Base-by-base conservation (phyloP, 2,329 filamentous ascomycete genomes). In the Alternaria solani region DNA sequence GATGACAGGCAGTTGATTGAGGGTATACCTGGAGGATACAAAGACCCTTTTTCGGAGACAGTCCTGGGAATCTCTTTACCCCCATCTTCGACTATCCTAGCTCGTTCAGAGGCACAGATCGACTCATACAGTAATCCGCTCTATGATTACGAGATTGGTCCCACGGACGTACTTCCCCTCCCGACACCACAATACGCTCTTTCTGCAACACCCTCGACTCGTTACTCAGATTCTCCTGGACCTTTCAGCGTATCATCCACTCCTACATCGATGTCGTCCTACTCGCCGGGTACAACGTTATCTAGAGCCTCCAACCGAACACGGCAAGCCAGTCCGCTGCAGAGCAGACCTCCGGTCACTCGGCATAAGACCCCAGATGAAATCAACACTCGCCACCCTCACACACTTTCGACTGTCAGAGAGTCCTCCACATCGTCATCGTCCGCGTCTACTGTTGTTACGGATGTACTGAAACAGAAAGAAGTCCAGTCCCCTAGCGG, bases 211-310 rank as follows among this genome's bases (percentile, higher is more conserved):
- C 90, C 91, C 38, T 93, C 91, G 4, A 93, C 91, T 2, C 84
- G 89, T 62, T 93, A 91, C 70, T 92, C 90, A 2, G 91, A 88
- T 57, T 93, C 91, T 1, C 87, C 89, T 11, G 87, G 89, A 2
- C 81, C 87, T 5, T 93, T 92, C 77, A 93, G 91, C 72, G 85
- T 91, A 63, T 90, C 91, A 60, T 93, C 91, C 1, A 93, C 91
- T 3, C 91, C 91, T 7, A 93, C 90, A 5, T 93, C 91, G 9
- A 88, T 91, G 64, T 90, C 89, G 7, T 93, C 91, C 1, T 89
- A 90, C 68, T 93, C 90, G 16, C 89, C 91, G 4, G 85, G 87
- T 3, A 76, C 89, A 5, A 78, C 87, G 75, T 62, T 82, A 73
- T 66, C 83, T 76, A 78, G 74, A 57, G 62, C 57, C 26, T 78